These are phyloP conservation scores for Syzygium oleosum DNA, from an alignment of 345 rosid genomes.

Conservation along the genomic window DNA sequence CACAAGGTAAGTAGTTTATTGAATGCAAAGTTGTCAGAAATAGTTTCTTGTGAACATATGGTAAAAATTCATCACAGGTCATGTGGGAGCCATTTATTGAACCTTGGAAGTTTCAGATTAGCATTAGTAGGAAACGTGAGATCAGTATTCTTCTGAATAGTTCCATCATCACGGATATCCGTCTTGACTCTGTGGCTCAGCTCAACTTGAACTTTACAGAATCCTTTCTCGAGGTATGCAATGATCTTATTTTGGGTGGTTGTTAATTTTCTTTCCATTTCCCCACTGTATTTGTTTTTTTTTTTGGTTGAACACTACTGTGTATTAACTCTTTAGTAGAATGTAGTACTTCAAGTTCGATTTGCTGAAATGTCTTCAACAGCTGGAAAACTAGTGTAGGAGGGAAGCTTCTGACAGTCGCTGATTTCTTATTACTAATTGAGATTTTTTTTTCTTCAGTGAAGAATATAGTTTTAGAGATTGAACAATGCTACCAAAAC, in stretches of 20 bases:
- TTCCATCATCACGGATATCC: slow-evolving; percentile 46
- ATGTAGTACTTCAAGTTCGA: background rate
- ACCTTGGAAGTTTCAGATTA: slow-evolving; percentile 74
- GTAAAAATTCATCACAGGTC: slow-evolving; percentile 33
- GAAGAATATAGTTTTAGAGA: background rate
- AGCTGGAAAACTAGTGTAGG: background rate
- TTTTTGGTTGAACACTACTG: no score
- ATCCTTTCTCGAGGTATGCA: slow-evolving; percentile 69
- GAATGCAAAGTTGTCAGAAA: background rate
- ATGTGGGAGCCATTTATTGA: slow-evolving; percentile 89
- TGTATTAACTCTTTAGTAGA: background rate
- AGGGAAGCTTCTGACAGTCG: background rate
- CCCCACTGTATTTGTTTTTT: background rate
- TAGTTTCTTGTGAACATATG: background rate
- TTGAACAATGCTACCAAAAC: background rate
- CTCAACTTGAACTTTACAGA: slow-evolving; percentile 79
- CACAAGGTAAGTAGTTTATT: slow-evolving; percentile 49
- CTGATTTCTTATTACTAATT: background rate
- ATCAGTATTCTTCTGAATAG: slow-evolving; percentile 41
- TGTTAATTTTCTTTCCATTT: background rate
- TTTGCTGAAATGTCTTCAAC: background rate
- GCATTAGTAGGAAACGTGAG: slow-evolving; percentile 38
- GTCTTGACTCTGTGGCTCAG: slow-evolving; percentile 49
- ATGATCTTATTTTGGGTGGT: background rate
- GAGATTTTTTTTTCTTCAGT: background rate